Evolutionary conservation across 805 yeast genomes (phyloP), one percentile per base, ranked within the genome.

Genomic region (Wickerhamomyces mucosus): DNA sequence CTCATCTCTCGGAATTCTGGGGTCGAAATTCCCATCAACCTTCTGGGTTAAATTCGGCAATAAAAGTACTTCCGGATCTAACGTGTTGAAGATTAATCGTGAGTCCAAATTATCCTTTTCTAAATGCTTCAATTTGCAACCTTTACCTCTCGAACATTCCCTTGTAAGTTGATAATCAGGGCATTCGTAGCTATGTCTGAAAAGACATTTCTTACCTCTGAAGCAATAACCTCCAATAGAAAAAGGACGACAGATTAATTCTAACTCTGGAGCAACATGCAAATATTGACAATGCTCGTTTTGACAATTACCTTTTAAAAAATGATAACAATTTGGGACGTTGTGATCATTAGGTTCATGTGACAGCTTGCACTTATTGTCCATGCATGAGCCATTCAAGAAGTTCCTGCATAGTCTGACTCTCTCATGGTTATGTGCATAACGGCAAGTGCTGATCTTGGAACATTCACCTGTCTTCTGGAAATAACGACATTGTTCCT

Each of bases 91-190:
- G 7, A 43, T 38, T n/a, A 50, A 27, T 31, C 39, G 43, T 1
- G 45, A 37, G 37, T 46, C 42, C 33, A 46, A 14, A 28, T 38
- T 34, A 43, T 53, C 37, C 38, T 59, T 36, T 28, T n/a, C 35
- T 36, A 63, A 51, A 51, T 80, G 89, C 22, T 48, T 47, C 28
- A 81, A 56, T n/a, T 55, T 51, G 48, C 89, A 81, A 15, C 53
- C 46, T 17, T 49, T 55, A 1, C 71, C 72, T 32, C 72, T 54
- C 2, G 72, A 62, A 50, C 94, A 82, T 20, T 41, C 45, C 10
- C 78, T 79, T n/a, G 59, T 59, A 37, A 72, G 75, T 40, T 71
- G 77, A 42, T 65, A 69, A 45, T 81, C 89, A 0, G 94, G 89
- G 54, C 94, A 82, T 36, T 71, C 70, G 41, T 61, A 67, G 12